Base-by-base conservation (phyloP, 768 basidiomycete genomes). In the Suillus cothurnatus region DNA sequence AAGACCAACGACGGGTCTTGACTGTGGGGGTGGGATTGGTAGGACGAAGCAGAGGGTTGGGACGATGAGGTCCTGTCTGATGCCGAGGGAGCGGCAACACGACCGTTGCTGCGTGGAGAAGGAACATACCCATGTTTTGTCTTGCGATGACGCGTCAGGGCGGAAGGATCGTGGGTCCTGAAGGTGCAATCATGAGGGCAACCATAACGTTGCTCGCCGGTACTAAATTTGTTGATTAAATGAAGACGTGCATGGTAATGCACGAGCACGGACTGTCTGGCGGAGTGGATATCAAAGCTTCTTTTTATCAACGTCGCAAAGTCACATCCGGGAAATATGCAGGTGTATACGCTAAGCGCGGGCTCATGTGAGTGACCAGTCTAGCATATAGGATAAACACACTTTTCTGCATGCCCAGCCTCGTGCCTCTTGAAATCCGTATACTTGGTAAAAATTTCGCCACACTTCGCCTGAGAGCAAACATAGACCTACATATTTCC, bases 81-180 rank as follows among this genome's bases (percentile, higher is more conserved):
- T 28, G 6, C 19, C 38, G 12, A 19, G 11, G 38, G 26, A 9
- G 26, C 26, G 28, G 26, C 11, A 21, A 21, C 19, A 38, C 19
- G 36, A 38, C 36, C 23, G 36, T 36, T 23, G 17, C 8, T 26
- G 26, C 58, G 58, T 12, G 26, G 19, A 59, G 39, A 28, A 41
- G 76, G 74, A 17, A 68, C 23, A 43, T 76, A 66, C 1, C 64
- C 70, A 21, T 77, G 76, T 21, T 26, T 23, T 17, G 53, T 61
- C 52, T 71, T 69, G 8, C 76, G 67, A 58, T 77, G 73, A 53
- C 63, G 74, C 6, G 74, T 66, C 8, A 77, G 53, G 38, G 71
- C 64, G 0, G 74, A 73, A 14, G 76, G 72, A 49, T 76, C 73
- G 5, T 64, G 23, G 2, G 76, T 77, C 39, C 47, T 66, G 59